Percentiles rank a stretch among this genome's conserved stretches.
Evolutionary conservation across 2,329 filamentous ascomycete genomes (phyloP).

Genomic region (Gyromitra esculenta): DNA sequence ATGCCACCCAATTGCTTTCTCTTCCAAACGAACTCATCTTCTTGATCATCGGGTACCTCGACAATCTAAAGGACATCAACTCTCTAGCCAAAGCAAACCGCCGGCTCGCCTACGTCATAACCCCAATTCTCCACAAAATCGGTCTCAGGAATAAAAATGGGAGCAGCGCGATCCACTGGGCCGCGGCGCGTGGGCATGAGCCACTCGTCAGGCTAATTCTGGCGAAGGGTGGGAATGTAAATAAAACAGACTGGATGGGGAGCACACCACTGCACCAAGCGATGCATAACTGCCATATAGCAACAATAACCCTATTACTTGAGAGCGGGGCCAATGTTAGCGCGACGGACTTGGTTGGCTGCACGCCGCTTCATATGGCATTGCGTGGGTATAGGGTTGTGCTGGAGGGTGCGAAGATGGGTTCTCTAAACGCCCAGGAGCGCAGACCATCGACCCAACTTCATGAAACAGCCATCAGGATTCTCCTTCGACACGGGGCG

Average conservation of each 20-base stretch:
- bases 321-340: conserved; percentile 19
- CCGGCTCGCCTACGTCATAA: conserved; percentile 6
- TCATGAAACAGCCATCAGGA: not conserved
- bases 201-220: conserved; percentile 18
- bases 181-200: conserved; percentile 3
- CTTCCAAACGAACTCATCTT: conserved; percentile 33
- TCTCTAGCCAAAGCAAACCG: conserved; percentile 20
- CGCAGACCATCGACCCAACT: not conserved
- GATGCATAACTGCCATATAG: conserved; percentile 16
- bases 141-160: conserved; percentile 21
- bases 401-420: not conserved
- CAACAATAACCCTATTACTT: conserved; percentile 15
- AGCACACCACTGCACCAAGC: conserved; percentile 27
- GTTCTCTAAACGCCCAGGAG: not conserved
- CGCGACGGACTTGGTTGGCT: conserved; percentile 23
- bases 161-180: conserved; percentile 21
- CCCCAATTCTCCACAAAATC: conserved; percentile 8
- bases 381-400: not conserved
- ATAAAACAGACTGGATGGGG: conserved; percentile 18
- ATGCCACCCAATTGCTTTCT: not conserved
- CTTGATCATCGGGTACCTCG: conserved; percentile 12
- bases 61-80: conserved; percentile 11
- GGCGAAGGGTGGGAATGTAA: conserved; percentile 3
- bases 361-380: conserved; percentile 46
- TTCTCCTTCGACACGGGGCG: conserved; percentile 13